Percentiles rank a stretch among this genome's conserved stretches.
phyloP scores from a whole-genome alignment of 352 stramenopile genomes.

The Phytophthora sansomeana region DNA sequence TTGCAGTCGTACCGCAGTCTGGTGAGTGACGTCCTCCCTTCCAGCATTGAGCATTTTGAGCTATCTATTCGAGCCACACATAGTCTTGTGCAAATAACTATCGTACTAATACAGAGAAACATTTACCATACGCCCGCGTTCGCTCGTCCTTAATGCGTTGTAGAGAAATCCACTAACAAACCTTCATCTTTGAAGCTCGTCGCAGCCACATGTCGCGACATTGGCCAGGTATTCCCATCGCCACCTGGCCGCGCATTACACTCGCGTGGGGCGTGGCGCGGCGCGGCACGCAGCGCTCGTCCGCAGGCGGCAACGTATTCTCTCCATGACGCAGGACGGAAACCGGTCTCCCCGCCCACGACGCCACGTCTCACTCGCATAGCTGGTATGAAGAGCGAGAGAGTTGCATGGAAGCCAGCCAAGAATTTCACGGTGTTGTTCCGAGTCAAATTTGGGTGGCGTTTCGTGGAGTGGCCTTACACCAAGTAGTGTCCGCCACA shows the following conservation, averaged over 20 bases:
- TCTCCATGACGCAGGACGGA: constrained; percentile 6
- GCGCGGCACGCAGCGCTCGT: constrained; percentile 1
- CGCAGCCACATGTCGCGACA: constrained; percentile 24
- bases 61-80: constrained; percentile 51
- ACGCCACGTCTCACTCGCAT: background rate
- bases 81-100: constrained; percentile 53
- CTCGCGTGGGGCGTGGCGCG: constrained; percentile 16
- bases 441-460: background rate
- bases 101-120: constrained; percentile 50
- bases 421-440: constrained; percentile 14
- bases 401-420: constrained; percentile 4
- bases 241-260: constrained; percentile 24
- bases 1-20: background rate
- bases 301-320: constrained; percentile 5
- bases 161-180: constrained; percentile 12
- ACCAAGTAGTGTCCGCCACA: background rate
- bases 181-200: background rate
- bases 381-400: background rate
- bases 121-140: constrained; percentile 17
- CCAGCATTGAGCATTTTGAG: constrained; percentile 41
- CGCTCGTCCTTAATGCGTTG: constrained; percentile 4
- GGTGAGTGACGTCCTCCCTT: background rate
- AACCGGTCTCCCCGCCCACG: background rate
- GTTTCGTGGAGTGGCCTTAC: background rate
- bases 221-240: constrained; percentile 10